Evolutionary conservation across 2,329 filamentous ascomycete species (phyloP).

Genomic region (Stemphylium lycopersici): DNA sequence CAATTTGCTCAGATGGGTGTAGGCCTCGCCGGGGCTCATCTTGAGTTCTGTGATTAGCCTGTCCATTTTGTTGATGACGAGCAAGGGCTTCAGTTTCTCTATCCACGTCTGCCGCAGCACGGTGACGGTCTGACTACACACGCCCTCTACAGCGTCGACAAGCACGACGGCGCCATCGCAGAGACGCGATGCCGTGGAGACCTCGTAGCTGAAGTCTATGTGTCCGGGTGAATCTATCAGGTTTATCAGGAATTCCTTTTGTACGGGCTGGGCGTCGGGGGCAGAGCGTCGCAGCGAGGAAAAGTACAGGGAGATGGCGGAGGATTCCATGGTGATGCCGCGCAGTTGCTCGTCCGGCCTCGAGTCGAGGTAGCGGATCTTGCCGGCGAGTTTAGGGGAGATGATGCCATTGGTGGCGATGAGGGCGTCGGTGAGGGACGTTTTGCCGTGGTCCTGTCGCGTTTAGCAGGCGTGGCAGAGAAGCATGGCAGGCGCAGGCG

Average conservation of each 20-base stretch:
- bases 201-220: constrained; percentile 98
- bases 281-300: constrained; percentile 80
- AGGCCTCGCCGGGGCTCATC: constrained; percentile 89
- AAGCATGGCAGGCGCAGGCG: neutral
- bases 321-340: constrained; percentile 99
- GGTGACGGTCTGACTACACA: constrained; percentile 98
- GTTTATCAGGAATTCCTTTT: constrained; percentile 94
- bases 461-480: constrained; percentile 50
- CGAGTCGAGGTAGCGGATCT: constrained; percentile 97
- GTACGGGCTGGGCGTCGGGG: constrained; percentile 70
- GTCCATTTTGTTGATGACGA: constrained; percentile 99
- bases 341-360: constrained; percentile 93
- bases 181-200: constrained; percentile 90
- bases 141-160: constrained; percentile 95
- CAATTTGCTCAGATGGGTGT: constrained; percentile 84
- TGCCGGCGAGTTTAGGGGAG: constrained; percentile 94
- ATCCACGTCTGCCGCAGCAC: constrained; percentile 94
- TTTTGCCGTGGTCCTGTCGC: constrained; percentile 85
- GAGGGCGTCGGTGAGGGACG: constrained; percentile 91
- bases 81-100: constrained; percentile 90
- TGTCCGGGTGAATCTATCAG: constrained; percentile 97
- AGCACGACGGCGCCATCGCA: constrained; percentile 95
- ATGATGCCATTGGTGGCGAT: constrained; percentile 99
- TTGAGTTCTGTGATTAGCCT: constrained; percentile 91
- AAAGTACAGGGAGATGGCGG: constrained; percentile 95